Conservation (phyloP, 164 flowering plant species). For the Dillenia suffruticosa region DNA sequence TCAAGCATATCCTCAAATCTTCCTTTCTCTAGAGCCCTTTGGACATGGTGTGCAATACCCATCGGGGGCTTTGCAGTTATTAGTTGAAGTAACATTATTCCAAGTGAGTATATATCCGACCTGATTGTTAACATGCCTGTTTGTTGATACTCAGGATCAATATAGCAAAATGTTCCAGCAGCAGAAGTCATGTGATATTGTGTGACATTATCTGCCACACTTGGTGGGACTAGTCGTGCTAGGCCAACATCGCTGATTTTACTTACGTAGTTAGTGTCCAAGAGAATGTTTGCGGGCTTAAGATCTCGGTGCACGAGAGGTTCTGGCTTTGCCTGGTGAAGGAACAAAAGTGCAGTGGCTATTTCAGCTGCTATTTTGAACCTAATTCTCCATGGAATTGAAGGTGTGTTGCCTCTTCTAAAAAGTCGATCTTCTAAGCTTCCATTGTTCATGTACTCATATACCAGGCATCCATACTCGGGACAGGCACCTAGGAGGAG, state of each 20-base stretch:
- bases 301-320: conserved; percentile 81
- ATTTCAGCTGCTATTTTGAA: conserved; percentile 66
- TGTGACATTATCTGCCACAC: conserved; percentile 59
- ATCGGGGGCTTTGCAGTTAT: conserved; percentile 69
- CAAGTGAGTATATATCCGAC: conserved; percentile 71
- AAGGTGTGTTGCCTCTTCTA: conserved; percentile 36
- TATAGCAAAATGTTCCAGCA: conserved; percentile 83
- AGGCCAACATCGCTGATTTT: conserved; percentile 82
- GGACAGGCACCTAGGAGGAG: conserved; percentile 77
- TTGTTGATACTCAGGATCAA: conserved; percentile 86
- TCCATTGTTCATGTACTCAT: conserved; percentile 66
- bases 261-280: conserved; percentile 60
- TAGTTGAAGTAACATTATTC: conserved; percentile 66
- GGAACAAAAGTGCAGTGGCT: conserved; percentile 64
- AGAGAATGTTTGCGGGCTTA: conserved; percentile 72
- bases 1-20: conserved; percentile 50
- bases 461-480: conserved; percentile 70
- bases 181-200: conserved; percentile 75
- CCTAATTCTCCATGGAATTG: conserved; percentile 53
- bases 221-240: conserved; percentile 64
- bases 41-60: conserved; percentile 61
- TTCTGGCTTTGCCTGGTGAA: conserved; percentile 82
- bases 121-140: conserved; percentile 62
- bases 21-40: conserved; percentile 47
- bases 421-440: conserved; percentile 76